These are phyloP conservation scores for Beauveria sp. DNA, from an alignment of 2,329 filamentous ascomycete genomes.

Conservation along the genomic window DNA sequence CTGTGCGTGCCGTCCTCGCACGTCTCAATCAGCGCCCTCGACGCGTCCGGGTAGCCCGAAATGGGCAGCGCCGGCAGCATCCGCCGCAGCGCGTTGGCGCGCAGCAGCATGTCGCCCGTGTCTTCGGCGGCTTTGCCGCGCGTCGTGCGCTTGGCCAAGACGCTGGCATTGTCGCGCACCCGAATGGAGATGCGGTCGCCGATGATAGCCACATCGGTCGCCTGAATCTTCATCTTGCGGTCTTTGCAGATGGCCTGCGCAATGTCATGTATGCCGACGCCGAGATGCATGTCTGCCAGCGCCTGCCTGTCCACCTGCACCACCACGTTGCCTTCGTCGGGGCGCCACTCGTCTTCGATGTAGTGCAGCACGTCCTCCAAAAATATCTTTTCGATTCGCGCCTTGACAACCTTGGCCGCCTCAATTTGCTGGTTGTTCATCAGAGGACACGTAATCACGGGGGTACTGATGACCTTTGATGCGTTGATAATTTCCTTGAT, in stretches of 20 bases:
- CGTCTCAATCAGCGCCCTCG: constrained; percentile 82
- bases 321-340: constrained; percentile 65
- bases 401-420: constrained; percentile 85
- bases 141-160: constrained; percentile 38
- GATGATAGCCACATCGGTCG: constrained; percentile 53
- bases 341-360: constrained; percentile 85
- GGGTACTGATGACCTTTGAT: constrained; percentile 86
- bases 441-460: constrained; percentile 82
- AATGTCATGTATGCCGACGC: constrained; percentile 68
- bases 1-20: constrained; percentile 60
- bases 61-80: constrained; percentile 77
- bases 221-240: constrained; percentile 73
- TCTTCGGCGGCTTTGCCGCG: constrained; percentile 38
- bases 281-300: constrained; percentile 73
- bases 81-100: constrained; percentile 79
- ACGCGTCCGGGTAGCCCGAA: constrained; percentile 79
- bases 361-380: constrained; percentile 73
- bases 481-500: constrained; percentile 99
- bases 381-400: constrained; percentile 89
- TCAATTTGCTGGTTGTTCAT: constrained; percentile 67
- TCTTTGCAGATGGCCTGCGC: constrained; percentile 67
- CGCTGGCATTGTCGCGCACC: constrained; percentile 50
- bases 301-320: constrained; percentile 75
- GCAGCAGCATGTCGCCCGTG: constrained; percentile 52
- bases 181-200: constrained; percentile 64